phyloP scores from a whole-genome alignment of 306 rosid species.

The Leucaena leucocephala region DNA sequence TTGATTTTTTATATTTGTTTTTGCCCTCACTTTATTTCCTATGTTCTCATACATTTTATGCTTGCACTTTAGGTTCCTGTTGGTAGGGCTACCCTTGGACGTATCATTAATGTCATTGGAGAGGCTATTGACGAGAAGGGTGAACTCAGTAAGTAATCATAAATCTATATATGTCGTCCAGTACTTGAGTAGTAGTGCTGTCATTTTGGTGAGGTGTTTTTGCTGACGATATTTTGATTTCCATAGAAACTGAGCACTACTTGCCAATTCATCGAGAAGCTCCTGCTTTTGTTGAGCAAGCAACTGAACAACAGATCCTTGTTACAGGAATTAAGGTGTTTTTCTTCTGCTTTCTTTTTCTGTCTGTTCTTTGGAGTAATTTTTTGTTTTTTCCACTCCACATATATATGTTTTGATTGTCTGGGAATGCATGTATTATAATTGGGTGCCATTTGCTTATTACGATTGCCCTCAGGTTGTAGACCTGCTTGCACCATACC shows the following conservation, averaged over 20 bases:
- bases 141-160: slow-evolving; percentile 61
- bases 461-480: slow-evolving; percentile 63
- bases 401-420: neutral
- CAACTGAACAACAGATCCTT: slow-evolving; percentile 91
- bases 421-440: neutral
- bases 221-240: slow-evolving; percentile 21
- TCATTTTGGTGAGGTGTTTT: neutral
- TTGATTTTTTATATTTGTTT: neutral
- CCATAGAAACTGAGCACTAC: slow-evolving; percentile 77
- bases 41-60: neutral
- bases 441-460: neutral
- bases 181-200: neutral
- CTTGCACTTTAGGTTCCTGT: slow-evolving; percentile 75
- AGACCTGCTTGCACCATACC: slow-evolving; percentile 97
- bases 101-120: slow-evolving; percentile 94
- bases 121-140: slow-evolving; percentile 93
- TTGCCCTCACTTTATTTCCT: neutral
- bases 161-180: neutral
- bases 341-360: neutral
- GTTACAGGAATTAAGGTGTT: slow-evolving; percentile 90
- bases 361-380: neutral
- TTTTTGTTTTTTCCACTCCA: neutral
- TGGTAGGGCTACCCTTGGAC: slow-evolving; percentile 98
- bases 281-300: slow-evolving; percentile 95
- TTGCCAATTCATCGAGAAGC: slow-evolving; percentile 99